These are phyloP conservation scores for Diplogelasinospora grovesii DNA, from an alignment of 495 filamentous ascomycete species.

Conservation along the genomic window DNA sequence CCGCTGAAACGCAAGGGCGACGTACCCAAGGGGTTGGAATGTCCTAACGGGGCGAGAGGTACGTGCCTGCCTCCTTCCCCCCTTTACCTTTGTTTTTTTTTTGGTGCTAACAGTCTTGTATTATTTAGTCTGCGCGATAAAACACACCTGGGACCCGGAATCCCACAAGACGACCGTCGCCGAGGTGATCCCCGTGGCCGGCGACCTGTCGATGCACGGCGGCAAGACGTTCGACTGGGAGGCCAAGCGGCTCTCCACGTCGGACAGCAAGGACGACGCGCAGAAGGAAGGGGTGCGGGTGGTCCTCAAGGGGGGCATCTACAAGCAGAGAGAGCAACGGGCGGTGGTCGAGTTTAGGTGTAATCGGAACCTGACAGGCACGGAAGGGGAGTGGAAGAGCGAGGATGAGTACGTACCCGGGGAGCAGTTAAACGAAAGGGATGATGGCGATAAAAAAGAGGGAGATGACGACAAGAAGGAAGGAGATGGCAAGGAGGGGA, in stretches of 20 bases:
- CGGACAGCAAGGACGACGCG: constrained; percentile 50
- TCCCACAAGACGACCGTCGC: constrained; percentile 29
- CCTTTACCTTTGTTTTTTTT: too few relatives aligned
- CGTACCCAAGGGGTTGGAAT: constrained; percentile 42
- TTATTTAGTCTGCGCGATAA: constrained; percentile 69
- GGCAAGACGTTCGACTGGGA: constrained; percentile 54
- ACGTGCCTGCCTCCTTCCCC: constrained; percentile 16
- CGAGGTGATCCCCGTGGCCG: constrained; percentile 65
- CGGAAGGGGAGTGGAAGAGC: constrained; percentile 55
- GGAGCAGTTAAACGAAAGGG: constrained; percentile 18
- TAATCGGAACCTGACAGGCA: constrained; percentile 58
- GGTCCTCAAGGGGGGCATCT: constrained; percentile 61
- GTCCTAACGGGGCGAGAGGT: constrained; percentile 58
- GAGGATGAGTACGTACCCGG: constrained; percentile 37
- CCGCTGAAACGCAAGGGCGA: constrained; percentile 50
- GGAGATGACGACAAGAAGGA: constrained; percentile 17
- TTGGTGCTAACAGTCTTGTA: neutral
- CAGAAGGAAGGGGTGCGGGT: constrained; percentile 65
- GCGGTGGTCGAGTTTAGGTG: constrained; percentile 84
- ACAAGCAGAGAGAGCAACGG: constrained; percentile 50
- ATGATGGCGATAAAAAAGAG: constrained; percentile 29
- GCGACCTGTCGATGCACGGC: constrained; percentile 49
- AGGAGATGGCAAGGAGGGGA: constrained; percentile 19
- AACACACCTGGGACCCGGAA: constrained; percentile 43
- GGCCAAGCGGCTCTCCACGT: constrained; percentile 53